Evolutionary conservation across 257 asterid genomes (phyloP).

Genomic region (Ilex aquifolium): DNA sequence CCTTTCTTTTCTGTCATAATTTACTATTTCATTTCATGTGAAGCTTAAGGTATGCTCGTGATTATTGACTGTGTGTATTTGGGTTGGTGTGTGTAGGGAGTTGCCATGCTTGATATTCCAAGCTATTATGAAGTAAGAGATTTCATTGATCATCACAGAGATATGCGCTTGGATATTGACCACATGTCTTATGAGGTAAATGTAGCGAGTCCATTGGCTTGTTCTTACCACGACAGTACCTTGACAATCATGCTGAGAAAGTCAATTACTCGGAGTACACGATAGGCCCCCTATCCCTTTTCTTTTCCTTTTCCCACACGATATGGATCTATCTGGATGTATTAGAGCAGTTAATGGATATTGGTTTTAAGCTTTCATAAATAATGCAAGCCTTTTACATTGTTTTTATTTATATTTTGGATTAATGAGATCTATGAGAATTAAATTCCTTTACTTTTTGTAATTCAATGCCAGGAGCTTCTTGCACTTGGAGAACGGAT

Average conservation of each 20-base stretch:
- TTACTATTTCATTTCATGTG: neutral
- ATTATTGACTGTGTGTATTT: neutral
- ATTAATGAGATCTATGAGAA: neutral
- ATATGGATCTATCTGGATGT: neutral
- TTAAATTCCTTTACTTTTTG: slow-evolving; percentile 1
- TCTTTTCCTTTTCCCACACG: no score
- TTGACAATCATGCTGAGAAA: no score
- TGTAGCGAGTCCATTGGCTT: neutral
- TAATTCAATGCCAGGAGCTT: slow-evolving; percentile 54
- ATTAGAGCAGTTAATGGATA: neutral
- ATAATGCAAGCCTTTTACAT: neutral
- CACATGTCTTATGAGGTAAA: slow-evolving; percentile 71
- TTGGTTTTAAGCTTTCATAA: neutral
- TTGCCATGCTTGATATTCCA: slow-evolving; percentile 56
- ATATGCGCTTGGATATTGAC: slow-evolving; percentile 46
- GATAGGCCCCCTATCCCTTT: no score
- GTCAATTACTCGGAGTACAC: no score
- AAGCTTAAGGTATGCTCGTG: slow-evolving; percentile 7
- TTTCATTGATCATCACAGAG: slow-evolving; percentile 64
- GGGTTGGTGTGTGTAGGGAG: slow-evolving; percentile 37
- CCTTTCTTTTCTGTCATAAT: neutral
- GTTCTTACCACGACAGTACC: neutral
- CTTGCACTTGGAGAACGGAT: slow-evolving; percentile 81
- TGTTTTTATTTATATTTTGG: neutral
- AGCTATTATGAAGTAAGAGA: slow-evolving; percentile 47